These are phyloP conservation scores for Salisapilia sapeloensis DNA, from an alignment of 352 stramenopile genomes.

Conservation along the genomic window DNA sequence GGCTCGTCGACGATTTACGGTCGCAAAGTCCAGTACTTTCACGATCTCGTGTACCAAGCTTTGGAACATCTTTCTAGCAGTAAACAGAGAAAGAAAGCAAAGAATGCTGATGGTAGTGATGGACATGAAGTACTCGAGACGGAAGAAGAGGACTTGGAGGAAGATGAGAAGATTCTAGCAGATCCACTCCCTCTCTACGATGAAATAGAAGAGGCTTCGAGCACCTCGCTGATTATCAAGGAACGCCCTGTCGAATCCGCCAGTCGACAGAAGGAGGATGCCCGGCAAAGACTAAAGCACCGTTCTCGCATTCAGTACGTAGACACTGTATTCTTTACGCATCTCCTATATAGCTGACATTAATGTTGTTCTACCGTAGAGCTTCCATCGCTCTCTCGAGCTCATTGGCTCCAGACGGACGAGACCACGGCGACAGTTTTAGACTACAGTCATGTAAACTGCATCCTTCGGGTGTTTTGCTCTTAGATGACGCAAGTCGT, in stretches of 20 bases:
- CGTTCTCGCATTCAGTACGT: conserved; percentile 23
- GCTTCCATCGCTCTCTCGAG: conserved; percentile 69
- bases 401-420: conserved; percentile 53
- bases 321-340: neutral
- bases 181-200: conserved; percentile 50
- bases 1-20: conserved; percentile 88
- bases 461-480: conserved; percentile 44
- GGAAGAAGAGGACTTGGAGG: conserved; percentile 7
- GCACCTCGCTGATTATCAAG: conserved; percentile 58
- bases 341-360: conserved; percentile 2
- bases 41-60: conserved; percentile 84
- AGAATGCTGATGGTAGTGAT: conserved; percentile 12
- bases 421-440: conserved; percentile 69
- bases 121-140: conserved; percentile 7
- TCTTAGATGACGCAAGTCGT: conserved; percentile 63
- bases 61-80: conserved; percentile 62
- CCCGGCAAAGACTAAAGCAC: no score
- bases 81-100: conserved; percentile 16
- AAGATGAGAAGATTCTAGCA: conserved; percentile 20
- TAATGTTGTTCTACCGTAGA: conserved; percentile 5
- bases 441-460: conserved; percentile 72
- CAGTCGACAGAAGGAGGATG: no score
- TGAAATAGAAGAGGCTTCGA: conserved; percentile 32
- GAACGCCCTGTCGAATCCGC: no score
- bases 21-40: conserved; percentile 91